phyloP scores from a whole-genome alignment of 768 basidiomycete species.

The Suillus discolor region DNA sequence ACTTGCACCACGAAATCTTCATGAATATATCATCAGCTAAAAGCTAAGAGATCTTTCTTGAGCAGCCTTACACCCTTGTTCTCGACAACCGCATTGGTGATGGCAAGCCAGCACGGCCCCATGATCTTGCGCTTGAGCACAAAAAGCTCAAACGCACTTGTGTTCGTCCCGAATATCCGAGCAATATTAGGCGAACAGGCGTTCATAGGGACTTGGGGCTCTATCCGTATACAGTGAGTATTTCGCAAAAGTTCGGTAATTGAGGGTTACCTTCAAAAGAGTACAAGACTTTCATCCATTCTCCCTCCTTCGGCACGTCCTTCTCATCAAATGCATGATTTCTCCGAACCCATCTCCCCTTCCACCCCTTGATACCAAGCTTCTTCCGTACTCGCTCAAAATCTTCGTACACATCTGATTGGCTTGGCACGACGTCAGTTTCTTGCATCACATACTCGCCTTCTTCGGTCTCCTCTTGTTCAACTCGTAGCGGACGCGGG shows the following conservation, averaged over 20 bases:
- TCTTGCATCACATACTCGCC: slow-evolving; percentile 47
- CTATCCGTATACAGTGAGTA: slow-evolving; percentile 15
- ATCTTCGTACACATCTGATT: slow-evolving; percentile 77
- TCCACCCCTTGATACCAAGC: slow-evolving; percentile 74
- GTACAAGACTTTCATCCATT: slow-evolving; percentile 95
- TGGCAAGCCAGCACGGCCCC: slow-evolving; percentile 96
- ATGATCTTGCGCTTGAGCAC: slow-evolving; percentile 97
- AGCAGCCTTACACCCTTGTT: slow-evolving; percentile 68
- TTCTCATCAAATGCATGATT: slow-evolving; percentile 86
- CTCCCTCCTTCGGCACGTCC: slow-evolving; percentile 78
- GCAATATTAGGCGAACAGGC: slow-evolving; percentile 83
- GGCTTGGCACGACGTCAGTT: slow-evolving; percentile 73
- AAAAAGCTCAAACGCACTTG: slow-evolving; percentile 89
- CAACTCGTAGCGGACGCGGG: slow-evolving; percentile 68
- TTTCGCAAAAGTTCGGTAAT: neutral
- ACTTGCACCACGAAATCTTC: slow-evolving; percentile 97
- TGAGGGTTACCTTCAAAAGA: slow-evolving; percentile 72
- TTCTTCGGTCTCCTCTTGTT: slow-evolving; percentile 31
- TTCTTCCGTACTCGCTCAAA: slow-evolving; percentile 80
- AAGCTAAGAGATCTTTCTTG: slow-evolving; percentile 1
- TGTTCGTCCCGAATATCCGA: slow-evolving; percentile 89
- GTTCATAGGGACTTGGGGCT: slow-evolving; percentile 61
- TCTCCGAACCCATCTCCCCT: slow-evolving; percentile 81
- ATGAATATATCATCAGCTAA: neutral
- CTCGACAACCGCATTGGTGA: slow-evolving; percentile 76